Conservation (phyloP, 2,329 filamentous ascomycete genomes). For the Fusarium heterosporum region DNA sequence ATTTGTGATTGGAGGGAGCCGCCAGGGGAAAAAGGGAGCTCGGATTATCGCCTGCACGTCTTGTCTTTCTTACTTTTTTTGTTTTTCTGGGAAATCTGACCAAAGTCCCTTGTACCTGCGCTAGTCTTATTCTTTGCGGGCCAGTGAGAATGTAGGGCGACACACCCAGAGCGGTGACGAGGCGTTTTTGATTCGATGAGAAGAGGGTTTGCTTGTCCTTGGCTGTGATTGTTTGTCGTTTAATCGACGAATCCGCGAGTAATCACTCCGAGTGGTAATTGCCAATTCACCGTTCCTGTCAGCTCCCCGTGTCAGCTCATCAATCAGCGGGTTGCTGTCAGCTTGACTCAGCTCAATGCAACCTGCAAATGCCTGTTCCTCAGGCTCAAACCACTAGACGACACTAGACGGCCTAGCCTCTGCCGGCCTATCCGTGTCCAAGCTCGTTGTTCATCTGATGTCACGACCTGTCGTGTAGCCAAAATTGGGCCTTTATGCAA, state of each 20-base stretch:
- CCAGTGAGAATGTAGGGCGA: neutral
- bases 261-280: neutral
- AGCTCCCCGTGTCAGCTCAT: neutral
- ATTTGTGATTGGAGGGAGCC: neutral
- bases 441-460: slow-evolving; percentile 2
- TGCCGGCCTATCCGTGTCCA: slow-evolving; percentile 3
- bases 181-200: neutral
- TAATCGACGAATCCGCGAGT: neutral
- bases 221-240: neutral
- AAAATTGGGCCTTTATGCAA: neutral
- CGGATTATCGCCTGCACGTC: neutral
- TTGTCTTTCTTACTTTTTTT: neutral
- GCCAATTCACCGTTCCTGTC: neutral
- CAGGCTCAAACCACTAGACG: neutral
- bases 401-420: neutral
- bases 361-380: too few species aligned
- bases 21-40: neutral
- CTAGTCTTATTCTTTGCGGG: slow-evolving; percentile 2
- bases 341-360: neutral
- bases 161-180: neutral
- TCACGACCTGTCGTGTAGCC: neutral
- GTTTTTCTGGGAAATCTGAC: neutral
- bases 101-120: slow-evolving; percentile 2
- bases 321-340: neutral
- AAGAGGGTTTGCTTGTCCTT: neutral